Conservation (phyloP, 176 grass and related monocot genomes). For the Ensete glaucum region DNA sequence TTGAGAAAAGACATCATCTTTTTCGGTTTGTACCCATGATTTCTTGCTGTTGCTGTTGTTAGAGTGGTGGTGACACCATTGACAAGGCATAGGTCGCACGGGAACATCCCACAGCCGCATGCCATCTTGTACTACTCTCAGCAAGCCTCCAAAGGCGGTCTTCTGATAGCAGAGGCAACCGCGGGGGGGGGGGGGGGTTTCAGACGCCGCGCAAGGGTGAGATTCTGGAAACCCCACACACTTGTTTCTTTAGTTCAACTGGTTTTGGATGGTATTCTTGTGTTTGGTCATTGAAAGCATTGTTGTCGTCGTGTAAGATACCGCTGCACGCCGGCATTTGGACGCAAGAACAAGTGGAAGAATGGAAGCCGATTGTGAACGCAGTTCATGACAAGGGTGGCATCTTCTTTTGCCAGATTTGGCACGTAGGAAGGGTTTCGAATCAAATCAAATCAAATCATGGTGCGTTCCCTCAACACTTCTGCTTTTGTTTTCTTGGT, state of each 20-base stretch:
- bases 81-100: conserved; percentile 22
- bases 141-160: conserved; percentile 20
- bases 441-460: conserved; percentile 19
- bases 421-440: conserved; percentile 23
- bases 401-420: conserved; percentile 32
- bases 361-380: conserved; percentile 25
- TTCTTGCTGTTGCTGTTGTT: background rate
- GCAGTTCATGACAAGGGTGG: conserved; percentile 29
- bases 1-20: too few species aligned
- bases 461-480: conserved; percentile 3
- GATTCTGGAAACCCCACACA: too few species aligned
- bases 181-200: conserved; percentile 15
- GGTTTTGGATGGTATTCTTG: background rate
- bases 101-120: conserved; percentile 12
- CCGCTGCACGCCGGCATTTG: conserved; percentile 7
- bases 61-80: conserved; percentile 24
- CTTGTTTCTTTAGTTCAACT: background rate
- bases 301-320: conserved; percentile 5
- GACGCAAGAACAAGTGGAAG: conserved; percentile 25
- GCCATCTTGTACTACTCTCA: conserved; percentile 29
- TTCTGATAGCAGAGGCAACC: conserved; percentile 26
- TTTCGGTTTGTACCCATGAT: background rate
- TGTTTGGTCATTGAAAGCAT: background rate
- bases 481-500: background rate
- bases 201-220: conserved; percentile 23